phyloP scores from a whole-genome alignment of 176 grass and related monocot species.

The Panicum miliaceum region DNA sequence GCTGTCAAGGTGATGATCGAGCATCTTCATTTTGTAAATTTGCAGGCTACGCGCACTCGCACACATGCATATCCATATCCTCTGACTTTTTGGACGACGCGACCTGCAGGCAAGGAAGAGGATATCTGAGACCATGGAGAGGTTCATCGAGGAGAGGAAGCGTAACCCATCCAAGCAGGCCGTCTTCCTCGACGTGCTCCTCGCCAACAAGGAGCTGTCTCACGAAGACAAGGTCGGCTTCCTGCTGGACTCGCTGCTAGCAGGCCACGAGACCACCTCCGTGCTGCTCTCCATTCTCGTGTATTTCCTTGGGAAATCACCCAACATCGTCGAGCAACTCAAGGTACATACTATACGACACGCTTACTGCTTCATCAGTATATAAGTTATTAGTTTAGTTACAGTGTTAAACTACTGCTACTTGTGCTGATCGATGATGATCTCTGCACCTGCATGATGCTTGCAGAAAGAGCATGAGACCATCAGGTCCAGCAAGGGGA shows the following conservation, averaged over 20 bases:
- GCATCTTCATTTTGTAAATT: no score
- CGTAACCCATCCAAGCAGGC: constrained; percentile 22
- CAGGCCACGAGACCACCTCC: constrained; percentile 67
- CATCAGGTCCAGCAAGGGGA: constrained; percentile 50
- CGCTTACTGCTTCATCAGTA: no score
- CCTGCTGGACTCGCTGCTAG: constrained; percentile 56
- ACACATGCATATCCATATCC: no score
- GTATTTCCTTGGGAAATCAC: constrained; percentile 53
- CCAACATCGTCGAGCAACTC: constrained; percentile 38
- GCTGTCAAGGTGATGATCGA: constrained; percentile 41
- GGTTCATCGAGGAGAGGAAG: constrained; percentile 47
- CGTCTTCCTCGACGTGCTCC: constrained; percentile 58
- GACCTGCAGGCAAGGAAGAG: constrained; percentile 54
- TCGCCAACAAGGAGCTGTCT: constrained; percentile 40
- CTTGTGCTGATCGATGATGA: no score
- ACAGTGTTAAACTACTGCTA: no score
- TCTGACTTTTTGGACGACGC: no score
- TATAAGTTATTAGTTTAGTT: no score
- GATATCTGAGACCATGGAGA: constrained; percentile 50
- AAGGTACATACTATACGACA: constrained; percentile 31
- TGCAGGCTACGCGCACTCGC: no score
- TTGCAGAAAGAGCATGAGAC: constrained; percentile 53
- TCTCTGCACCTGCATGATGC: no score
- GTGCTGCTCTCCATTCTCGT: constrained; percentile 47
- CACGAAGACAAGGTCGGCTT: constrained; percentile 63